Conservation (phyloP, 2,329 filamentous ascomycete species). For the Xylariaceae sp. region DNA sequence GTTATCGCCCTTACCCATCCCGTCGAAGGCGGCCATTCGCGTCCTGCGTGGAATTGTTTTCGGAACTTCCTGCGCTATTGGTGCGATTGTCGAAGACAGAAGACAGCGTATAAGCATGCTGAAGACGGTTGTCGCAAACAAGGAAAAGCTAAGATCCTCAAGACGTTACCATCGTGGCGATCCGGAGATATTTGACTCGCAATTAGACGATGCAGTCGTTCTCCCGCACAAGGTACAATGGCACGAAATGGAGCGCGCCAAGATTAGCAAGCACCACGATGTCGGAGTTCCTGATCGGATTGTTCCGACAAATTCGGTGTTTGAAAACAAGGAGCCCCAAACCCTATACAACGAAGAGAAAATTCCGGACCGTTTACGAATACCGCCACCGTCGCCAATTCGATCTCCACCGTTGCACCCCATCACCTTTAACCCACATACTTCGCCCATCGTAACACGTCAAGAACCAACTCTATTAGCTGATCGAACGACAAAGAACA, state of each 20-base stretch:
- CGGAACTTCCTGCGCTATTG: conserved; percentile 55
- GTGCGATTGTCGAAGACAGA: conserved; percentile 53
- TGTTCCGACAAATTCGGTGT: not conserved
- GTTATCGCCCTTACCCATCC: conserved; percentile 46
- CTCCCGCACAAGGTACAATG: conserved; percentile 18
- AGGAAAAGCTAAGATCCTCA: conserved; percentile 45
- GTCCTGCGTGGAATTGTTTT: conserved; percentile 53
- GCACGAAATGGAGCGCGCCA: conserved; percentile 15
- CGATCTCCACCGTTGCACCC: not conserved
- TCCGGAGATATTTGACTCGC: conserved; percentile 13
- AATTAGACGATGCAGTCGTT: conserved; percentile 19
- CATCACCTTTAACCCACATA: not conserved
- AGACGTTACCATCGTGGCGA: conserved; percentile 28
- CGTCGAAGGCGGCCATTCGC: conserved; percentile 53
- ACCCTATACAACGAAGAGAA: not conserved
- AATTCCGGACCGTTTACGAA: not conserved
- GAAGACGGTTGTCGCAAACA: conserved; percentile 49
- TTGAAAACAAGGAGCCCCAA: not conserved
- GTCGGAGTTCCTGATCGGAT: not conserved
- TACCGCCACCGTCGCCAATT: not conserved
- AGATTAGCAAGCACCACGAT: not conserved
- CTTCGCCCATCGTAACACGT: not conserved
- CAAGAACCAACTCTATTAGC: not conserved
- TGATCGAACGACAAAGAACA: not conserved
- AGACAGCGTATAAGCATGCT: conserved; percentile 51